Base-by-base conservation (phyloP, 306 rosid genomes). In the Vigna mungo region DNA sequence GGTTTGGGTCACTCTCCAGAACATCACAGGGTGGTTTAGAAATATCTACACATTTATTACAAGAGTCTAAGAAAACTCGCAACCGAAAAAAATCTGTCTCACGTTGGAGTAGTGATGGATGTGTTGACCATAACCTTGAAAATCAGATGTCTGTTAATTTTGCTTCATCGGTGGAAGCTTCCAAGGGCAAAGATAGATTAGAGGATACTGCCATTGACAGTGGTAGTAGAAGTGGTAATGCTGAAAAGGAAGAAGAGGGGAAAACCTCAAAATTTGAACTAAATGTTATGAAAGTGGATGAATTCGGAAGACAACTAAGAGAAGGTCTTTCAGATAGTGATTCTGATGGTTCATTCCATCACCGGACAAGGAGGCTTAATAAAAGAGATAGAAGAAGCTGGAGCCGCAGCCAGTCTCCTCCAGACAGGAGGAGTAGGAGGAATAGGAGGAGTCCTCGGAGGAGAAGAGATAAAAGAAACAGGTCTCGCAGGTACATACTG, bases 291-390 rank as follows among this genome's bases (percentile, higher is more conserved):
- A 87, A 89, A 84, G 91, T 90, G 61, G 99, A 95, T 81, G 86
- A 92, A 84, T 95, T 89, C 46, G 99, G 99, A 77, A 95, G 99
- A 78, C 75, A 90, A 79, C 83, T 76, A 13, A 87, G 82, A 80
- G 99, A 90, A 68, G 90, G 88, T 84, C 75, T 85, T 67, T 72
- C 87, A 85, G 96, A 90, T 77, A 90, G 96, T 62, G 92, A 85
- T 61, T 88, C 91, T 72, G 96, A 90, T 63, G 89, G 81, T 80
- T 88, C 90, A 81, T 75, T 20, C 80, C 46, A 84, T 84, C 71
- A 30, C 75, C 75, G 76, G 51, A 84, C 81, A 72, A 76, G 85
- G 75, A 88, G 89, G 82, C 64, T 13, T 11, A 71, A 67, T 78
- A 81, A 81, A 81, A 94, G 90, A 84, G 89, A 81, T 76, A 89